Percentiles rank a stretch among this genome's conserved stretches.
These are phyloP conservation scores for Coniochaeta sp. DNA, from an alignment of 2,329 filamentous ascomycete species.

Conservation along the genomic window DNA sequence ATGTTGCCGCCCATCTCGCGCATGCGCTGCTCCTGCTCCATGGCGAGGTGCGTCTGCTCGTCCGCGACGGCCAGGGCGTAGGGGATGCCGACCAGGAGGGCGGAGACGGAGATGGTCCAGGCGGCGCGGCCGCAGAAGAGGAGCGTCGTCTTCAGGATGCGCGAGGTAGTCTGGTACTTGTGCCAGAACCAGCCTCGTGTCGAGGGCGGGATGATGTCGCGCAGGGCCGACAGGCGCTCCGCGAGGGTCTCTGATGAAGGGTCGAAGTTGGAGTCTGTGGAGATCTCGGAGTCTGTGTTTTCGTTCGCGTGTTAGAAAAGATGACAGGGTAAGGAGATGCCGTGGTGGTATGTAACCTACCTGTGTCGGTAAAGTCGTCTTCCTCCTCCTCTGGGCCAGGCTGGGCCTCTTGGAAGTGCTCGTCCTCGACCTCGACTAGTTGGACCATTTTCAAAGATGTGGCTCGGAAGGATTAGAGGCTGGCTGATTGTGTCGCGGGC, in stretches of 20 bases:
- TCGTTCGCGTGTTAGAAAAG: neutral
- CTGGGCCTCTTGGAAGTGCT: conserved; percentile 75
- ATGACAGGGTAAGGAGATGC: conserved; percentile 15
- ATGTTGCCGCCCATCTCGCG: conserved; percentile 80
- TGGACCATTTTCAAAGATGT: conserved; percentile 67
- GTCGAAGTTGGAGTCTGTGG: conserved; percentile 68
- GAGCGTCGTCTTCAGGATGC: conserved; percentile 52
- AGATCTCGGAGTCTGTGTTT: conserved; percentile 69
- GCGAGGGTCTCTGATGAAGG: conserved; percentile 48
- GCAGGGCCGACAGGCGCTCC: conserved; percentile 65
- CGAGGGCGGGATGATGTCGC: conserved; percentile 69
- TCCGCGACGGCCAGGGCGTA: conserved; percentile 90
- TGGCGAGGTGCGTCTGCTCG: conserved; percentile 93
- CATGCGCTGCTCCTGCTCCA: conserved; percentile 97
- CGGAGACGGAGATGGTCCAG: conserved; percentile 86
- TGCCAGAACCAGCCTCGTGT: conserved; percentile 61
- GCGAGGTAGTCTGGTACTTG: conserved; percentile 46
- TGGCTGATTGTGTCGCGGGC: neutral
- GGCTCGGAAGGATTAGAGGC: neutral
- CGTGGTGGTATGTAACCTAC: conserved; percentile 37
- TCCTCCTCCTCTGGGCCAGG: conserved; percentile 71
- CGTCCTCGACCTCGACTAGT: conserved; percentile 93
- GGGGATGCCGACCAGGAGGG: conserved; percentile 82
- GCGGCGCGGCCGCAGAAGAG: conserved; percentile 76
- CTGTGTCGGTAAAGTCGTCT: conserved; percentile 89